A percentile compares a stretch with the other conserved stretches of the same genome.
Evolutionary conservation across 345 rosid genomes (phyloP).

Genomic region (Nasturtium officinale): DNA sequence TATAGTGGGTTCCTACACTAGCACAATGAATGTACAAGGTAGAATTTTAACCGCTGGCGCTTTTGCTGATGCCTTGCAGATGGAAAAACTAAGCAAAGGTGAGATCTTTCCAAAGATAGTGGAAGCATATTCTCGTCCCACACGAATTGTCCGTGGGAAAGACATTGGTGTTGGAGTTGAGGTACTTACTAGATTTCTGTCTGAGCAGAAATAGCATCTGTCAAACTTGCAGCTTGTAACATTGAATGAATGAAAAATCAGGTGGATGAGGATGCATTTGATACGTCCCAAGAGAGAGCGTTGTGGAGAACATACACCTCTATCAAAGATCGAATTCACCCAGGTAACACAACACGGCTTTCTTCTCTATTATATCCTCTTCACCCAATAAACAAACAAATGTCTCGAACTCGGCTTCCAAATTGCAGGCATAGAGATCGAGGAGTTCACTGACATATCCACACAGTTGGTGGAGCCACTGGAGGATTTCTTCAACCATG

Average conservation of each 20-base stretch:
- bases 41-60: not conserved
- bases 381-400: not conserved
- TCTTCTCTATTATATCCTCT: slow-evolving; percentile 10
- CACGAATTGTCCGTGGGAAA: slow-evolving; percentile 91
- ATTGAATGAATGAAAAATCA: slow-evolving; percentile 35
- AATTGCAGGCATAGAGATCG: slow-evolving; percentile 66
- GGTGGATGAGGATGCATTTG: slow-evolving; percentile 87
- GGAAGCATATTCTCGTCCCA: slow-evolving; percentile 94
- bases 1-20: not conserved
- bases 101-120: slow-evolving; percentile 70
- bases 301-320: slow-evolving; percentile 67
- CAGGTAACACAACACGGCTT: slow-evolving; percentile 55
- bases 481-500: slow-evolving; percentile 85
- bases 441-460: slow-evolving; percentile 74
- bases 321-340: slow-evolving; percentile 57
- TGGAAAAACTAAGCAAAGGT: slow-evolving; percentile 70
- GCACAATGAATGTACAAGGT: not conserved
- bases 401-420: not conserved
- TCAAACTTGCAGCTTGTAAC: slow-evolving; percentile 30
- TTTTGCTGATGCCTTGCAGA: slow-evolving; percentile 50
- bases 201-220: slow-evolving; percentile 1
- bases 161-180: slow-evolving; percentile 58
- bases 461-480: slow-evolving; percentile 68
- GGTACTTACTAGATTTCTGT: slow-evolving; percentile 49
- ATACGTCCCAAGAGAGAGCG: slow-evolving; percentile 73